Percentiles rank a stretch among this genome's conserved stretches.
phyloP scores from a whole-genome alignment of 1,284 basidiomycete genomes.

The Phaffia rhodozyma region DNA sequence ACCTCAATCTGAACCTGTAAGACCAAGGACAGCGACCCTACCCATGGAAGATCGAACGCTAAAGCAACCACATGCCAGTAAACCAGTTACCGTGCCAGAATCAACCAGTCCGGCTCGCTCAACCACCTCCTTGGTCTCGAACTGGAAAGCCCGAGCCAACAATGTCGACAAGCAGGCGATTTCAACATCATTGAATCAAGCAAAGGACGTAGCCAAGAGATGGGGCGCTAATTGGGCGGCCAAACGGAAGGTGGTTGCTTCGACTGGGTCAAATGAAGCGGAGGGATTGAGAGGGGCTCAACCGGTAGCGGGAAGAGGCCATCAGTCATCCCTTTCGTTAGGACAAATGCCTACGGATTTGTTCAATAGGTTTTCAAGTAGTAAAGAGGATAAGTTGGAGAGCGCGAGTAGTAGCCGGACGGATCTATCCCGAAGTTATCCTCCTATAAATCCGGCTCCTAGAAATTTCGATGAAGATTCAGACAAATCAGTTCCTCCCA shows the following conservation, averaged over 20 bases:
- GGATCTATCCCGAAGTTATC: background rate
- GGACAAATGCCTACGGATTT: background rate
- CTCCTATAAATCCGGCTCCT: no score
- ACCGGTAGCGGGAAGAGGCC: background rate
- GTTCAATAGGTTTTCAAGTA: background rate
- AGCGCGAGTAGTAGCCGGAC: background rate
- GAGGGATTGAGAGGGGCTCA: background rate
- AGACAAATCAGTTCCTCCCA: no score
- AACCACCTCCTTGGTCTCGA: background rate
- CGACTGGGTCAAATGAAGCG: background rate
- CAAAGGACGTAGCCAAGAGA: conserved; percentile 72
- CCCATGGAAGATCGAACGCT: background rate
- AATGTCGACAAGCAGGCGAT: conserved; percentile 61
- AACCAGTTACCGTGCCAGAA: background rate
- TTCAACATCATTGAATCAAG: conserved; percentile 46
- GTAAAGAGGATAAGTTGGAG: background rate
- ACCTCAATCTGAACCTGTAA: background rate
- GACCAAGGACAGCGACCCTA: background rate
- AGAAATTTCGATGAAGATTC: no score
- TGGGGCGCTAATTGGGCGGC: conserved; percentile 62
- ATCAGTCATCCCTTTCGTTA: no score
- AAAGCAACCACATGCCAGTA: background rate
- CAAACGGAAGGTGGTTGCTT: conserved; percentile 24
- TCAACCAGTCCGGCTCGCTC: background rate
- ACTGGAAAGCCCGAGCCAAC: background rate